These are phyloP conservation scores for Pythium chondricola DNA, from an alignment of 352 stramenopile species.

Conservation along the genomic window DNA sequence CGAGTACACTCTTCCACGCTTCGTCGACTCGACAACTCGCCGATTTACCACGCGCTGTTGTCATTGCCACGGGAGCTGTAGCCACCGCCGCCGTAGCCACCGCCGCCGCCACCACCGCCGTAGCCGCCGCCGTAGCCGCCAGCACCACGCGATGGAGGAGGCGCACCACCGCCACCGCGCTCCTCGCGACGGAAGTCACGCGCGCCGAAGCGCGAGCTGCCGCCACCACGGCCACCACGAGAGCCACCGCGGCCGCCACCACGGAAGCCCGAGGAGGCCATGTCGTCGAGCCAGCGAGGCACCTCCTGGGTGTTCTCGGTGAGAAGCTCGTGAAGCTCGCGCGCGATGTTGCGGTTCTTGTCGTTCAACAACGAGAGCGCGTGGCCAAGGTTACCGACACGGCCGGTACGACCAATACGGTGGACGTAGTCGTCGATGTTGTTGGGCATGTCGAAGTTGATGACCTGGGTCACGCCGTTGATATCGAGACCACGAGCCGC, in stretches of 20 bases:
- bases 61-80: conserved; percentile 37
- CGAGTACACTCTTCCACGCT: conserved; percentile 30
- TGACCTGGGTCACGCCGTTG: conserved; percentile 93
- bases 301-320: conserved; percentile 95
- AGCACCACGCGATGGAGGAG: conserved; percentile 19
- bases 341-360: conserved; percentile 96
- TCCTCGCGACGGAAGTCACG: conserved; percentile 84
- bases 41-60: conserved; percentile 86
- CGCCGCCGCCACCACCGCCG: conserved; percentile 21
- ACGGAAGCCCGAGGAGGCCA: conserved; percentile 80
- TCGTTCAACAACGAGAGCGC: conserved; percentile 99
- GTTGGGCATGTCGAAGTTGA: conserved; percentile 98
- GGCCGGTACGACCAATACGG: conserved; percentile 98
- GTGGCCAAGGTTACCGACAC: conserved; percentile 96
- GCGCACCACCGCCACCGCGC: conserved; percentile 31
- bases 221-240: conserved; percentile 32
- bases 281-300: conserved; percentile 92
- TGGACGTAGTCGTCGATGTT: conserved; percentile 99
- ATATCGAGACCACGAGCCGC: conserved; percentile 98
- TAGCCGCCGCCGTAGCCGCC: conserved; percentile 18
- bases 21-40: conserved; percentile 19
- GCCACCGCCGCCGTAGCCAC: conserved; percentile 26
- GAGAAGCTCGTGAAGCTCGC: conserved; percentile 96
- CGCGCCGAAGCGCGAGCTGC: conserved; percentile 77
- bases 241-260: conserved; percentile 53